Percentiles rank a stretch among this genome's conserved stretches.
Conservation (phyloP, 371 early-diverging fungal genomes). For the Mortierella sp. region DNA sequence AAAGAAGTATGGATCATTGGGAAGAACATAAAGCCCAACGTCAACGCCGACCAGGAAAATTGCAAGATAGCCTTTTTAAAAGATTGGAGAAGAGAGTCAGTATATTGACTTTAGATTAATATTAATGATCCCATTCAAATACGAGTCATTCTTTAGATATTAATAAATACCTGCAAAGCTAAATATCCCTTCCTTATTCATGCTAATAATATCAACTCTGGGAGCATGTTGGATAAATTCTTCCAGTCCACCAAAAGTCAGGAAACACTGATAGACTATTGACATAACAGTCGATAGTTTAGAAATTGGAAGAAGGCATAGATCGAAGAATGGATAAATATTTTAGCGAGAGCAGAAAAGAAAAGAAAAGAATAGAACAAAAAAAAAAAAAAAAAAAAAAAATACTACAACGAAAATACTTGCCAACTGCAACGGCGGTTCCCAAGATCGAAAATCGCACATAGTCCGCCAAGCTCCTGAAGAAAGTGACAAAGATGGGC, state of each 20-base stretch:
- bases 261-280: slow-evolving; percentile 68
- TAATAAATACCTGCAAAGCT: slow-evolving; percentile 75
- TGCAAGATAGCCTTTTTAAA: slow-evolving; percentile 78
- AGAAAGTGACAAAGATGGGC: slow-evolving; percentile 79
- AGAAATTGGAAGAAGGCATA: neutral
- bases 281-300: neutral
- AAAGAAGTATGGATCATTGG: slow-evolving; percentile 59
- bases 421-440: slow-evolving; percentile 62
- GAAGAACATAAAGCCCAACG: slow-evolving; percentile 69
- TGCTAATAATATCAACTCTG: slow-evolving; percentile 80
- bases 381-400: neutral
- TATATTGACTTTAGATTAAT: neutral
- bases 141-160: no score
- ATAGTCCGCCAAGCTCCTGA: slow-evolving; percentile 56
- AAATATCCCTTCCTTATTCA: slow-evolving; percentile 94
- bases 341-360: neutral
- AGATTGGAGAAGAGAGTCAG: neutral
- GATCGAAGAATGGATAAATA: neutral
- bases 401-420: slow-evolving; percentile 1
- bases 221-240: slow-evolving; percentile 85
- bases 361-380: no score
- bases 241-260: slow-evolving; percentile 71
- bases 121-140: neutral
- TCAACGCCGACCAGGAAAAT: slow-evolving; percentile 83
- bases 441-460: slow-evolving; percentile 64